Evolutionary conservation across 441 rosid genomes (phyloP).

Genomic region (Croton setiger): DNA sequence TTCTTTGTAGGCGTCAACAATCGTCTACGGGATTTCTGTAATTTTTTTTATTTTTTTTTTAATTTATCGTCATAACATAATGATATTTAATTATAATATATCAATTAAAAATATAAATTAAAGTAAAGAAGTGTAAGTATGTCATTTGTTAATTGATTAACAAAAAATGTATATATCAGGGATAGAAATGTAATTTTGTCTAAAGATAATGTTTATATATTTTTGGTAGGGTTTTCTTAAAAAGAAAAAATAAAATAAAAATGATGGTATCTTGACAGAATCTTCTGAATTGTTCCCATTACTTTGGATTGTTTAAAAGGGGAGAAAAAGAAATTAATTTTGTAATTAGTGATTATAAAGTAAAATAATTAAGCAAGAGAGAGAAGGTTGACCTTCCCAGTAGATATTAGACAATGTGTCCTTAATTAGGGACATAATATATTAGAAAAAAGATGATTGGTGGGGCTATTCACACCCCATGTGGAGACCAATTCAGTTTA

Average conservation of each 20-base stretch:
- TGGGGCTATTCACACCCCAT: constrained; percentile 31
- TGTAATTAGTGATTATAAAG: constrained; percentile 10
- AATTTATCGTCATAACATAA: too few relatives aligned
- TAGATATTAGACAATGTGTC: constrained; percentile 9
- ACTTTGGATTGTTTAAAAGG: constrained; percentile 15
- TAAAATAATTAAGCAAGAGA: not conserved
- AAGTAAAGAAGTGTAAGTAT: too few relatives aligned
- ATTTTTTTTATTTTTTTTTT: too few relatives aligned
- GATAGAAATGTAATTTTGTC: too few relatives aligned
- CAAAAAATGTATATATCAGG: too few relatives aligned
- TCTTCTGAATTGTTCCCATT: constrained; percentile 27
- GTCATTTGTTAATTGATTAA: too few relatives aligned
- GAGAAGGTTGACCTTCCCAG: constrained; percentile 15
- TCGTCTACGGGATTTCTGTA: too few relatives aligned
- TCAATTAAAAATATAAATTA: too few relatives aligned
- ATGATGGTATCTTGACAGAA: constrained; percentile 27
- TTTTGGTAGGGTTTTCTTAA: not conserved
- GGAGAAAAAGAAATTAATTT: not conserved
- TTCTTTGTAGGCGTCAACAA: too few relatives aligned
- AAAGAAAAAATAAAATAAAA: too few relatives aligned
- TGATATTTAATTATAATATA: too few relatives aligned
- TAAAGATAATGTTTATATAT: too few relatives aligned
- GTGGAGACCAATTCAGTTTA: constrained; percentile 40
- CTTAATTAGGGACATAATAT: constrained; percentile 19
- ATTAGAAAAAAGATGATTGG: constrained; percentile 30